phyloP scores from a whole-genome alignment of 257 asterid genomes.

The Solanum gandarillasii region DNA sequence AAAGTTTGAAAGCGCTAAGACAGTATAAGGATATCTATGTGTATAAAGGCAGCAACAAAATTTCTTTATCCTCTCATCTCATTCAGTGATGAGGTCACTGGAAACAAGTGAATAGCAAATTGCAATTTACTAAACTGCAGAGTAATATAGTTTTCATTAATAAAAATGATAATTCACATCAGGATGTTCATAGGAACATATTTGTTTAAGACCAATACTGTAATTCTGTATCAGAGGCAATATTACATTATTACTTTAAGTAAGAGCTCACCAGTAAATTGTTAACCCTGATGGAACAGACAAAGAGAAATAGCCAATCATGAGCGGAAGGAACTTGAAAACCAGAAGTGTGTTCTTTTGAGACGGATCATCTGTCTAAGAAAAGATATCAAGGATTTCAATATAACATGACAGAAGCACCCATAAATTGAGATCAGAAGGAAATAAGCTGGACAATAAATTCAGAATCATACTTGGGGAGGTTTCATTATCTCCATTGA shows the following conservation, averaged over 20 bases:
- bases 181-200: not conserved
- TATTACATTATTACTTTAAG: not conserved
- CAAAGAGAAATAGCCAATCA: conserved; percentile 98
- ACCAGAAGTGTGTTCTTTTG: conserved; percentile 94
- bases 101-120: not conserved
- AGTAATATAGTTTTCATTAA: not conserved
- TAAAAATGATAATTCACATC: not conserved
- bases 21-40: not conserved
- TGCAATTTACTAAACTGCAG: not conserved
- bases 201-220: not conserved
- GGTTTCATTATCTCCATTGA: conserved; percentile 99
- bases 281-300: conserved; percentile 98
- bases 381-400: conserved; percentile 23
- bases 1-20: not conserved
- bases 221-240: not conserved
- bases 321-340: conserved; percentile 92
- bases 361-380: conserved; percentile 92
- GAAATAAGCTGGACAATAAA: not conserved
- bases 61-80: not conserved
- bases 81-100: not conserved
- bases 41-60: not conserved
- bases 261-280: conserved; percentile 68
- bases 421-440: not conserved
- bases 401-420: conserved; percentile 14
- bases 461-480: conserved; percentile 64